Evolutionary conservation across 2,329 filamentous ascomycete genomes (phyloP), one percentile per base, ranked within the genome.

Genomic region (Fusarium subglutinans): DNA sequence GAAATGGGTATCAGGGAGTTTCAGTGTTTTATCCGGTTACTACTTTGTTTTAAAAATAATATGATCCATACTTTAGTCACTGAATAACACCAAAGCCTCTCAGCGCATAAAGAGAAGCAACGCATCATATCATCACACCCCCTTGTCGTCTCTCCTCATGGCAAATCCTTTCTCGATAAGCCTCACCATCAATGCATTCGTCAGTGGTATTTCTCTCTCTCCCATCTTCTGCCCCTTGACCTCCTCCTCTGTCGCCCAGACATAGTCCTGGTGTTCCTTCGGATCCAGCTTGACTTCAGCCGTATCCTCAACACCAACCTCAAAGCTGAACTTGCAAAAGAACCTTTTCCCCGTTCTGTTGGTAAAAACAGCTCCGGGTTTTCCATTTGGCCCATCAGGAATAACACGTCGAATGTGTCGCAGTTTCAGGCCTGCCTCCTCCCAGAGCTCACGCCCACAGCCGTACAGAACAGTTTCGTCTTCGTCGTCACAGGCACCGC

Each of bases 381-480:
- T 75, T 1, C 61, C 70, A 22, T 55, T 60, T 5, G 55, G 26
- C 8, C 79, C 79, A 51, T 81, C 79, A 22, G 78, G 78, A 11
- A 84, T 73, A 20, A 79, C 70, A 37, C 78, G 70, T 44, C 67
- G 58, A 50, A 85, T 72, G 38, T 75, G 75, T 17, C 54, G 71
- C 8, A 80, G 81, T 37, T 72, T 59, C 8, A 88, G 77, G 0
- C 86, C 85, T 14, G 84, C 75, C 77, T 88, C 86, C 77, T 88
- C 87, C 77, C 78, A 81, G 6, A 88, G 79, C 79, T 89, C 87
- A 22, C 87, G 82, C 22, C 82, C 84, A n/a, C 82, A 83, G 22
- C 81, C 83, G 53, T 82, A 74, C 8, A 88, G 79, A 9, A 88
- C 81, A 18, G 76, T 84, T 11, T 69, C 50, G 69, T 88, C 86